These are phyloP conservation scores for Agaricales sp. DNA, from an alignment of 1,284 basidiomycete genomes.

Conservation along the genomic window DNA sequence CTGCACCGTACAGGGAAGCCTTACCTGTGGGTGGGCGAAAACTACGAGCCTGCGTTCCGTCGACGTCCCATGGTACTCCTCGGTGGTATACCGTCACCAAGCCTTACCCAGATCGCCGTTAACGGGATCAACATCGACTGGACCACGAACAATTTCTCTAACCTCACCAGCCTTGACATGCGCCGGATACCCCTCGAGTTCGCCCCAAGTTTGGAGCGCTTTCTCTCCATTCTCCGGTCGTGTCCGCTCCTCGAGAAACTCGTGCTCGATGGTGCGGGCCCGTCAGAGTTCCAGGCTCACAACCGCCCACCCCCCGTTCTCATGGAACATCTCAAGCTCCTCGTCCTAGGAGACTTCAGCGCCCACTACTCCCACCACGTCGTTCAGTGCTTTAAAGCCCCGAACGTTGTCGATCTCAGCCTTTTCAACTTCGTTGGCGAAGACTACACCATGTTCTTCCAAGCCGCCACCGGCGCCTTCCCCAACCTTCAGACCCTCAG, in stretches of 20 bases:
- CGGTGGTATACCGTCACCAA: constrained; percentile 29
- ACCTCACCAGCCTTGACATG: constrained; percentile 50
- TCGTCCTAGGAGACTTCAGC: constrained; percentile 44
- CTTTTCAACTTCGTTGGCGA: constrained; percentile 37
- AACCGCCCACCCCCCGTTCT: constrained; percentile 23
- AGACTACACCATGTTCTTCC: constrained; percentile 38
- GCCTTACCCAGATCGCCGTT: constrained; percentile 36
- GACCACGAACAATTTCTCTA: constrained; percentile 29
- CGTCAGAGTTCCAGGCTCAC: constrained; percentile 21
- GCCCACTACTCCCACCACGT: constrained; percentile 33
- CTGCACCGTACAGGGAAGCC: constrained; percentile 40
- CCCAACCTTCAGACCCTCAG: constrained; percentile 38
- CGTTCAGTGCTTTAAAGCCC: constrained; percentile 35
- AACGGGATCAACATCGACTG: constrained; percentile 51
- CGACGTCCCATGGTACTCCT: constrained; percentile 30
- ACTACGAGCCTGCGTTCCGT: constrained; percentile 21
- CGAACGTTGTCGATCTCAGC: constrained; percentile 41
- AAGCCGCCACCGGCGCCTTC: constrained; percentile 31
- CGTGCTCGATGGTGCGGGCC: constrained; percentile 48
- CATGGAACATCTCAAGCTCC: constrained; percentile 34
- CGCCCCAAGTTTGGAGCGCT: constrained; percentile 34
- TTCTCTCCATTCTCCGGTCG: constrained; percentile 36
- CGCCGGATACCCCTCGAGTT: constrained; percentile 41
- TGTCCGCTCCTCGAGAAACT: constrained; percentile 42
- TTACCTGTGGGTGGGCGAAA: constrained; percentile 32